Evolutionary conservation across 2,329 filamentous ascomycete genomes (phyloP).

Genomic region (Sclerotinia spermophila): DNA sequence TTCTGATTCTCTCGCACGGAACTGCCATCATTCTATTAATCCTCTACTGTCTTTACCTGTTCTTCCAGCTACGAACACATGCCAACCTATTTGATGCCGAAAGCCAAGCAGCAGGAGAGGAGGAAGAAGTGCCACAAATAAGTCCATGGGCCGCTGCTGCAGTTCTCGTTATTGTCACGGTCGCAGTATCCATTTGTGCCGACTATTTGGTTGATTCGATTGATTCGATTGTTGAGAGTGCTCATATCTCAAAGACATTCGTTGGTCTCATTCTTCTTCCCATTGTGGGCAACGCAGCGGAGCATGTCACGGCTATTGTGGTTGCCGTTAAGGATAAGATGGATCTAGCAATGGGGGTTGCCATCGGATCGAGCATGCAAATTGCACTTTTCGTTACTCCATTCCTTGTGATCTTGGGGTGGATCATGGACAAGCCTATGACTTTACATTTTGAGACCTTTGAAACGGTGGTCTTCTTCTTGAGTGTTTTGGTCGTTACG

Average conservation of each 20-base stretch:
- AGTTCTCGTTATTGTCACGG: slow-evolving; percentile 62
- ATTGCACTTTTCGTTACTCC: slow-evolving; percentile 78
- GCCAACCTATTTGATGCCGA: slow-evolving; percentile 65
- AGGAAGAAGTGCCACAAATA: slow-evolving; percentile 15
- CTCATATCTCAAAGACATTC: slow-evolving; percentile 72
- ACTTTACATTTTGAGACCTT: slow-evolving; percentile 77
- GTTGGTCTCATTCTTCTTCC: slow-evolving; percentile 75
- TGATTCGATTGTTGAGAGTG: slow-evolving; percentile 63
- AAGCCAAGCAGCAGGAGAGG: slow-evolving; percentile 27
- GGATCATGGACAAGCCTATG: slow-evolving; percentile 65
- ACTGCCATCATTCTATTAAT: slow-evolving; percentile 71
- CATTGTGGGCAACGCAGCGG: slow-evolving; percentile 74
- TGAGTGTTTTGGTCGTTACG: slow-evolving; percentile 71
- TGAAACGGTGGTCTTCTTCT: slow-evolving; percentile 72
- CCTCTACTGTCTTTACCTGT: slow-evolving; percentile 72
- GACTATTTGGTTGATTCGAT: slow-evolving; percentile 75
- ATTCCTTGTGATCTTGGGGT: slow-evolving; percentile 73
- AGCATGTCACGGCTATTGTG: slow-evolving; percentile 78
- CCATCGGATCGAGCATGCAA: slow-evolving; percentile 76
- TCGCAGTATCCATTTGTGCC: slow-evolving; percentile 68
- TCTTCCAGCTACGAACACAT: slow-evolving; percentile 75
- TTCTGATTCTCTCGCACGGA: slow-evolving; percentile 69
- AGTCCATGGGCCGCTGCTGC: slow-evolving; percentile 30
- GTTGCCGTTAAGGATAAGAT: slow-evolving; percentile 71
- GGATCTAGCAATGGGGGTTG: slow-evolving; percentile 71